These are phyloP conservation scores for Aspergillus hancockii DNA, from an alignment of 495 filamentous ascomycete genomes.

Conservation along the genomic window DNA sequence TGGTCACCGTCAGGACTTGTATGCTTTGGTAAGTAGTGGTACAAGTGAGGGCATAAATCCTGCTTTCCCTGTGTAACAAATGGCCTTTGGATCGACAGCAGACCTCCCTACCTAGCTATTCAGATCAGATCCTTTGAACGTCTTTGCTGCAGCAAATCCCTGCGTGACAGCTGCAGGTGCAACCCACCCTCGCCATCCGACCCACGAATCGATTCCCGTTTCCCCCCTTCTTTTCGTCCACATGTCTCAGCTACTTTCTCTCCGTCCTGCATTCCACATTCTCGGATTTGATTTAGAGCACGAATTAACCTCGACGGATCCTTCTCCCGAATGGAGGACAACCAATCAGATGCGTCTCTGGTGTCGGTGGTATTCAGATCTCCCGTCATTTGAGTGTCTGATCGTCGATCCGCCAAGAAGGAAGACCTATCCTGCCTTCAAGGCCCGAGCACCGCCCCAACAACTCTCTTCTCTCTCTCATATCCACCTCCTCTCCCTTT, in stretches of 20 bases:
- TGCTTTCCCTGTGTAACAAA: slow-evolving; percentile 1
- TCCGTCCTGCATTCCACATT: slow-evolving; percentile 1
- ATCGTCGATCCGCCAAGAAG: slow-evolving; percentile 4
- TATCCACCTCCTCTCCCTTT: background rate
- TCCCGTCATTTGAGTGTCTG: background rate
- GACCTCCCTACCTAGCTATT: background rate
- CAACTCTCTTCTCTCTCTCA: background rate
- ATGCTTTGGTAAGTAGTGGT: slow-evolving; percentile 2
- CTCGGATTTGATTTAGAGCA: background rate
- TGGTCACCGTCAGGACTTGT: background rate
- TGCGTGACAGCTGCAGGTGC: slow-evolving; percentile 16
- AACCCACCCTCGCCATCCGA: background rate
- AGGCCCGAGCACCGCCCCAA: background rate
- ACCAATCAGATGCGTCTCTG: background rate
- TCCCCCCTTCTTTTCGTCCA: background rate
- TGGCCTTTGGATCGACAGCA: background rate
- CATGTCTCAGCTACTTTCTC: slow-evolving; percentile 1
- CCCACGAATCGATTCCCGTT: slow-evolving; percentile 1
- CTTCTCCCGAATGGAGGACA: background rate
- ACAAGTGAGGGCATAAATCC: slow-evolving; percentile 1
- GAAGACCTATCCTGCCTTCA: background rate
- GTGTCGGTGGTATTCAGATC: background rate
- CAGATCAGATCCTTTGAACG: slow-evolving; percentile 2
- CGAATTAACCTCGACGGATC: slow-evolving; percentile 4
- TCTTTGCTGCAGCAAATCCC: slow-evolving; percentile 14